Conservation (phyloP, 2,329 filamentous ascomycete genomes). For the Ophiocordyceps unilateralis region DNA sequence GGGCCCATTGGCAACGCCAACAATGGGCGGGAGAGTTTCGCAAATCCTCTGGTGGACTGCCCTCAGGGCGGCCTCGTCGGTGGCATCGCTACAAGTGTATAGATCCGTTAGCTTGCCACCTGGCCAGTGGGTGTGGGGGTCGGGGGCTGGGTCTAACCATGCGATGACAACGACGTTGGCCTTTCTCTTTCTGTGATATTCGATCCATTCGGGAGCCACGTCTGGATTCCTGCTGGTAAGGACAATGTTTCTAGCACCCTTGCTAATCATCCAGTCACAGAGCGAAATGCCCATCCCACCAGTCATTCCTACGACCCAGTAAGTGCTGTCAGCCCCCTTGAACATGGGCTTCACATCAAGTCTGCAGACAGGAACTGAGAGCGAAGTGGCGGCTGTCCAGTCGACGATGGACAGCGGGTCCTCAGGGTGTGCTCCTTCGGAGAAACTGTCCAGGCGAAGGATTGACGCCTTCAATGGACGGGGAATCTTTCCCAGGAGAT, state of each 20-base stretch:
- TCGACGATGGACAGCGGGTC: background rate
- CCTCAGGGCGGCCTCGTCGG: constrained; percentile 3
- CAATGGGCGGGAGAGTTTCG: constrained; percentile 14
- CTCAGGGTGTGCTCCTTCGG: too few species aligned
- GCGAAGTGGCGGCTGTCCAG: background rate
- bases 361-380: background rate
- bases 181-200: background rate
- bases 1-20: constrained; percentile 19
- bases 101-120: background rate
- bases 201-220: constrained; percentile 6
- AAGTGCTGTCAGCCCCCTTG: constrained; percentile 11
- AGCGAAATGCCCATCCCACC: constrained; percentile 18
- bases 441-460: too few species aligned
- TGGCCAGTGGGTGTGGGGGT: background rate
- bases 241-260: constrained; percentile 16
- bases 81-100: constrained; percentile 5
- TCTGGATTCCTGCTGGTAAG: constrained; percentile 19
- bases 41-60: constrained; percentile 6
- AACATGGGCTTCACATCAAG: constrained; percentile 3
- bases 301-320: constrained; percentile 14
- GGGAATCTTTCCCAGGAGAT: too few species aligned
- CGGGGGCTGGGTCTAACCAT: background rate
- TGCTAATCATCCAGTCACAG: constrained; percentile 16
- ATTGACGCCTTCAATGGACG: too few species aligned
- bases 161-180: background rate